Percentiles rank a stretch among this genome's conserved stretches.
These are phyloP conservation scores for Paecilomyces sp. DNA, from an alignment of 2,329 filamentous ascomycete species.

Conservation along the genomic window DNA sequence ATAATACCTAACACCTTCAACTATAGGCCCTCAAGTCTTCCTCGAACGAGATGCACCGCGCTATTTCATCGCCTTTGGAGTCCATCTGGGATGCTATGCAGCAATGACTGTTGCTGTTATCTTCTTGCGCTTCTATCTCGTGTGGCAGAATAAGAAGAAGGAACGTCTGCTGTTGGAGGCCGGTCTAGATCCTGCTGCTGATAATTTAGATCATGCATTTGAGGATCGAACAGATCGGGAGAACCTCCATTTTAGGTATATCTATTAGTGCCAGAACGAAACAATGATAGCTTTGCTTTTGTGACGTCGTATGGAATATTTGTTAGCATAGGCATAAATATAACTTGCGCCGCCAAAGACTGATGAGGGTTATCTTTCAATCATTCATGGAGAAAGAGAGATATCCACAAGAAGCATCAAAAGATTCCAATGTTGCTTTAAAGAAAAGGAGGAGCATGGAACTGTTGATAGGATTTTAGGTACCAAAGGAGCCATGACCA, in stretches of 20 bases:
- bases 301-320: neutral
- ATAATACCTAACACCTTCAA: constrained; percentile 1
- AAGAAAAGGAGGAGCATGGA: neutral
- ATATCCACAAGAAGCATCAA: too few species aligned
- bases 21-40: constrained; percentile 57
- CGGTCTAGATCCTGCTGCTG: constrained; percentile 34
- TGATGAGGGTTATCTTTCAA: too few species aligned
- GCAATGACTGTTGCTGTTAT: constrained; percentile 53
- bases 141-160: constrained; percentile 51
- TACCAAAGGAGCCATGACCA: neutral
- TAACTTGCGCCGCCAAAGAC: too few species aligned
- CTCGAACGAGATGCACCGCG: constrained; percentile 52
- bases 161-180: constrained; percentile 41
- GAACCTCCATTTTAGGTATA: constrained; percentile 55
- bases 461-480: neutral
- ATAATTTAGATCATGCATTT: constrained; percentile 47
- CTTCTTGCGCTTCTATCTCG: constrained; percentile 53
- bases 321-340: neutral
- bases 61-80: constrained; percentile 63
- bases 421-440: too few species aligned
- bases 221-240: constrained; percentile 58
- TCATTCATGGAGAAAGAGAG: too few species aligned
- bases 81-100: constrained; percentile 62
- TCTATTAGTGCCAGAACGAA: constrained; percentile 29
- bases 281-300: neutral